Percentiles rank a stretch among this genome's conserved stretches.
phyloP scores from a whole-genome alignment of 331 rosid species.

The Cucumis variabilis region DNA sequence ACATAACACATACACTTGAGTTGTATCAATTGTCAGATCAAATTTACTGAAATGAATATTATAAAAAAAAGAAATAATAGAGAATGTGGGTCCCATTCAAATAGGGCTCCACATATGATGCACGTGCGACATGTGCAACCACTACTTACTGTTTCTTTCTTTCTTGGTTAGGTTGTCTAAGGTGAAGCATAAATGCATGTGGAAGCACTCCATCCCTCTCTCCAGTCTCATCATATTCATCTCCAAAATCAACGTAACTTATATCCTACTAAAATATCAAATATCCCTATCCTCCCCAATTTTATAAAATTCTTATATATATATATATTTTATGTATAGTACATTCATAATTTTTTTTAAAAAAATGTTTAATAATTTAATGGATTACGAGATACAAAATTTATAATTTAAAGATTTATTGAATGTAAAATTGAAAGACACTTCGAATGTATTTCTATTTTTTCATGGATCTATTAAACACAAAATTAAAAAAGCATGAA shows the following conservation, averaged over 20 bases:
- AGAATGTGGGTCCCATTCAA: constrained; percentile 12
- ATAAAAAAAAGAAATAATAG: too few species aligned
- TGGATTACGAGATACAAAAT: neutral
- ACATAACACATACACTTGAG: neutral
- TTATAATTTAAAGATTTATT: neutral
- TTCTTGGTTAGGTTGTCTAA: constrained; percentile 15
- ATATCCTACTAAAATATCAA: too few species aligned
- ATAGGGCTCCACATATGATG: constrained; percentile 34
- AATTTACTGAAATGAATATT: neutral
- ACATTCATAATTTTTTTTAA: too few species aligned
- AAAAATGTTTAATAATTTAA: neutral
- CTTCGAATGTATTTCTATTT: too few species aligned
- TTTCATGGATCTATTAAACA: too few species aligned
- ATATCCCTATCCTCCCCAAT: too few species aligned
- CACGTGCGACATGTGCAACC: constrained; percentile 36
- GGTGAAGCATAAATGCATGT: constrained; percentile 28
- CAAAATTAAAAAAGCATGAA: too few species aligned
- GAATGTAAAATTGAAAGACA: too few species aligned
- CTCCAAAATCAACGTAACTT: too few species aligned
- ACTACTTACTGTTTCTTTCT: constrained; percentile 6
- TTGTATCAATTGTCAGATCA: constrained; percentile 14
- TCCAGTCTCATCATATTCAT: neutral
- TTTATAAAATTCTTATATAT: too few species aligned
- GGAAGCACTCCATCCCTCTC: constrained; percentile 15
- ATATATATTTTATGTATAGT: too few species aligned